Conservation (phyloP, 2,329 filamentous ascomycete species). For the Hysterium pulicare region DNA sequence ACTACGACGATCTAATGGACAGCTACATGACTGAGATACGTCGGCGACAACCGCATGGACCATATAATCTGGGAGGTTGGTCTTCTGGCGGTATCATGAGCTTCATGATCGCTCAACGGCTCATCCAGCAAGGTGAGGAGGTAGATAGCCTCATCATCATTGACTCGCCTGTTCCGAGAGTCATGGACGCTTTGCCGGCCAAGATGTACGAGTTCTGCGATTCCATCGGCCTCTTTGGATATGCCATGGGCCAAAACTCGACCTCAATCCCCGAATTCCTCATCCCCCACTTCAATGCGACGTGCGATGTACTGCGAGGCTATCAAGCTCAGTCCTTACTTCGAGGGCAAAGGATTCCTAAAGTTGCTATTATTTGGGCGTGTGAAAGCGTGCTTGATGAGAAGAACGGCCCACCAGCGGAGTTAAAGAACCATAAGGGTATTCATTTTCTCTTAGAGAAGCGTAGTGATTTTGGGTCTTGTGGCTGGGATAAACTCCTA, state of each 20-base stretch:
- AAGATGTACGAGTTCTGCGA: slow-evolving; percentile 51
- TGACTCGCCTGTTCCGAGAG: slow-evolving; percentile 22
- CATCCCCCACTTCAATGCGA: slow-evolving; percentile 51
- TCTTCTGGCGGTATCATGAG: slow-evolving; percentile 71
- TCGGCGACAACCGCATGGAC: slow-evolving; percentile 49
- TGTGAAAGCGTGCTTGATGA: slow-evolving; percentile 44
- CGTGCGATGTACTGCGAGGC: slow-evolving; percentile 45
- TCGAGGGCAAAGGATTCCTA: slow-evolving; percentile 29
- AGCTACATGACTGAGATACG: slow-evolving; percentile 45
- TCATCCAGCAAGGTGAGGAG: slow-evolving; percentile 15
- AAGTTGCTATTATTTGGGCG: slow-evolving; percentile 47
- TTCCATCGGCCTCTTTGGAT: slow-evolving; percentile 42
- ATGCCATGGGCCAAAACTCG: slow-evolving; percentile 15
- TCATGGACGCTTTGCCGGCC: slow-evolving; percentile 61
- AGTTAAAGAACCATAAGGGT: slow-evolving; percentile 44
- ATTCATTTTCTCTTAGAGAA: slow-evolving; percentile 49
- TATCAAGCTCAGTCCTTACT: slow-evolving; percentile 34
- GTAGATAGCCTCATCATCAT: slow-evolving; percentile 23
- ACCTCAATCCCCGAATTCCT: slow-evolving; percentile 42
- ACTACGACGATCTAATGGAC: slow-evolving; percentile 27
- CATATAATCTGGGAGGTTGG: slow-evolving; percentile 71
- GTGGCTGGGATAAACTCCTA: slow-evolving; percentile 47
- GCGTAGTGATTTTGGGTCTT: slow-evolving; percentile 46
- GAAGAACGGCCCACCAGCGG: slow-evolving; percentile 29
- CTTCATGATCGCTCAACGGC: slow-evolving; percentile 33